Percentiles rank a stretch among this genome's conserved stretches.
Evolutionary conservation across 192 early-diverging fungal species (phyloP).

Genomic region (Entomortierella beljakovae): DNA sequence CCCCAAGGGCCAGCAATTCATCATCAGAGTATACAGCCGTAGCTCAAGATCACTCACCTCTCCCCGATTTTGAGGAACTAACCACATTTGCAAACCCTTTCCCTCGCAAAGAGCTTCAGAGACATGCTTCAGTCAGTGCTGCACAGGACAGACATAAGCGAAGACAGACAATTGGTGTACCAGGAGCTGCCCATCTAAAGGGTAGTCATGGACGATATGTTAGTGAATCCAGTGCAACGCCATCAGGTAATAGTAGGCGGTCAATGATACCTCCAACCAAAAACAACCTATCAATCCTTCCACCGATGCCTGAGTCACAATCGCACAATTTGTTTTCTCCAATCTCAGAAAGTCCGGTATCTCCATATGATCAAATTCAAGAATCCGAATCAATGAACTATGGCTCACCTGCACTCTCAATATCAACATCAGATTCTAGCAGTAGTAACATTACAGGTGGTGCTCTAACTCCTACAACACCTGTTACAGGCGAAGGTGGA

Average conservation of each 20-base stretch:
- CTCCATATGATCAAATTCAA: neutral
- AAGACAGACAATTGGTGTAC: slow-evolving; percentile 34
- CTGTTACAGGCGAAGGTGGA: neutral
- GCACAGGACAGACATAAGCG: slow-evolving; percentile 33
- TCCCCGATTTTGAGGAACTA: slow-evolving; percentile 34
- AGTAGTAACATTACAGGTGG: neutral
- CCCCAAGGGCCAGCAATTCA: slow-evolving; percentile 36
- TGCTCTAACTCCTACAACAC: neutral
- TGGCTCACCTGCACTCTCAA: neutral
- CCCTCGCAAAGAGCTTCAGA: slow-evolving; percentile 34
- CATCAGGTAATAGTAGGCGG: slow-evolving; percentile 1
- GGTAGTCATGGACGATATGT: slow-evolving; percentile 37
- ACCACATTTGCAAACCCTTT: slow-evolving; percentile 46
- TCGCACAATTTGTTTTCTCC: neutral
- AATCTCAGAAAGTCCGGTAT: neutral
- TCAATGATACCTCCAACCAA: slow-evolving; percentile 18
- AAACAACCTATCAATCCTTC: slow-evolving; percentile 1
- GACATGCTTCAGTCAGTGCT: slow-evolving; percentile 18
- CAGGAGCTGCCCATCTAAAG: neutral
- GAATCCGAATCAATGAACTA: neutral
- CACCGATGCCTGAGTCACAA: slow-evolving; percentile 25
- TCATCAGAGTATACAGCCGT: slow-evolving; percentile 27
- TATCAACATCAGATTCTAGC: neutral
- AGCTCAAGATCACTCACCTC: neutral
- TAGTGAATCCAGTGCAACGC: slow-evolving; percentile 24